Evolutionary conservation across 306 rosid genomes (phyloP).

Genomic region (Castanopsis chinensis): DNA sequence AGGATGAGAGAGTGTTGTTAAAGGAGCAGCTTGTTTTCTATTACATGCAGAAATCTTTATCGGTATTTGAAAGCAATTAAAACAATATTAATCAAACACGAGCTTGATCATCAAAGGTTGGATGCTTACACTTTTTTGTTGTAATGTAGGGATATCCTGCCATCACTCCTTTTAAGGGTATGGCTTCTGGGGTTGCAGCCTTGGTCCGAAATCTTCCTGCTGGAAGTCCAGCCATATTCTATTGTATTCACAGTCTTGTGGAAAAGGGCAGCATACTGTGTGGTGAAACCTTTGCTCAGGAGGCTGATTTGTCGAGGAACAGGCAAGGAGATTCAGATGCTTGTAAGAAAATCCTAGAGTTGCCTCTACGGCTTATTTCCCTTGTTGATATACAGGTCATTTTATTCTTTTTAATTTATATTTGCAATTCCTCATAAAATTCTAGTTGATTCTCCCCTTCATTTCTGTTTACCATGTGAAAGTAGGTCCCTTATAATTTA

Average conservation of each 20-base stretch:
- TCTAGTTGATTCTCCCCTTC: not conserved
- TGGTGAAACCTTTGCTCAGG: slow-evolving; percentile 41
- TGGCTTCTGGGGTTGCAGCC: slow-evolving; percentile 90
- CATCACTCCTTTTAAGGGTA: slow-evolving; percentile 88
- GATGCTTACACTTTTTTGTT: slow-evolving; percentile 14
- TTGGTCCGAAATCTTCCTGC: slow-evolving; percentile 84
- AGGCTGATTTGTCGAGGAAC: slow-evolving; percentile 63
- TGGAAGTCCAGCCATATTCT: slow-evolving; percentile 85
- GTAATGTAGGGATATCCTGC: slow-evolving; percentile 75
- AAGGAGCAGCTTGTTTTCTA: slow-evolving; percentile 93
- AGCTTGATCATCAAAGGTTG: slow-evolving; percentile 7
- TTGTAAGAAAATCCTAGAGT: slow-evolving; percentile 76
- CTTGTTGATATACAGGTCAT: slow-evolving; percentile 83
- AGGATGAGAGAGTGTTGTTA: slow-evolving; percentile 43
- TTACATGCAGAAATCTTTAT: slow-evolving; percentile 69
- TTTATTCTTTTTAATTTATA: not conserved
- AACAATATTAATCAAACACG: slow-evolving; percentile 10
- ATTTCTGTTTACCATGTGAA: not conserved
- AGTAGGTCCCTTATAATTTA: not conserved
- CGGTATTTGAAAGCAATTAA: slow-evolving; percentile 43
- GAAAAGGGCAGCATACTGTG: slow-evolving; percentile 63
- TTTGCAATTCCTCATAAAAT: not conserved
- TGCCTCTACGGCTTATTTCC: slow-evolving; percentile 72
- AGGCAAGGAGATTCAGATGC: slow-evolving; percentile 86
- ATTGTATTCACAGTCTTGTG: slow-evolving; percentile 63